A percentile compares a stretch with the other conserved stretches of the same genome.
phyloP scores from a whole-genome alignment of 164 flowering plant genomes.

The Vitis riparia region DNA sequence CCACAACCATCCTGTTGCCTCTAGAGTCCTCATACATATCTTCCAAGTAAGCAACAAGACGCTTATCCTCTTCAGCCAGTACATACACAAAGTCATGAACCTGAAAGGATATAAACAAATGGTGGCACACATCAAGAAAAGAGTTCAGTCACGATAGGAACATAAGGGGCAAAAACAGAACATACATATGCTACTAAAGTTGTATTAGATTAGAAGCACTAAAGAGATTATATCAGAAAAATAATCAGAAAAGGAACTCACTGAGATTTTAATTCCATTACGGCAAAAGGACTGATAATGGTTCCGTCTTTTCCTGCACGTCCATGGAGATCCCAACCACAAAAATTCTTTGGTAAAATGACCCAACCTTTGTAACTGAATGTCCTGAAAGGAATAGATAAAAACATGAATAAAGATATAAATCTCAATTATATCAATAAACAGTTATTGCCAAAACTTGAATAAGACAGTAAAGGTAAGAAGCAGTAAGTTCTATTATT shows the following conservation, averaged over 20 bases:
- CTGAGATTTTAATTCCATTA: conserved; percentile 68
- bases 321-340: conserved; percentile 77
- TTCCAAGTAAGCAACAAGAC: conserved; percentile 81
- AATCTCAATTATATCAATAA: neutral
- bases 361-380: conserved; percentile 25
- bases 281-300: conserved; percentile 72
- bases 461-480: neutral
- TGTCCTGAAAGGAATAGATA: conserved; percentile 28
- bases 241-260: conserved; percentile 30
- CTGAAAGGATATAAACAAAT: conserved; percentile 30
- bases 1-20: conserved; percentile 84
- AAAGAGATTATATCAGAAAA: neutral
- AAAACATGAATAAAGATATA: neutral
- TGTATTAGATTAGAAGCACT: too few relatives aligned
- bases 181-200: too few relatives aligned
- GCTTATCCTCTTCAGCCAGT: conserved; percentile 70
- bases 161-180: neutral
- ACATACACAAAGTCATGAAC: conserved; percentile 77
- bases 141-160: neutral
- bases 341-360: conserved; percentile 32
- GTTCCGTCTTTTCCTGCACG: conserved; percentile 56
- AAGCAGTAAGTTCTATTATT: neutral
- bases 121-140: neutral
- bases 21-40: conserved; percentile 83
- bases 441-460: neutral